Conservation (phyloP, 2,329 filamentous ascomycete species). For the Neonectria ditissima region DNA sequence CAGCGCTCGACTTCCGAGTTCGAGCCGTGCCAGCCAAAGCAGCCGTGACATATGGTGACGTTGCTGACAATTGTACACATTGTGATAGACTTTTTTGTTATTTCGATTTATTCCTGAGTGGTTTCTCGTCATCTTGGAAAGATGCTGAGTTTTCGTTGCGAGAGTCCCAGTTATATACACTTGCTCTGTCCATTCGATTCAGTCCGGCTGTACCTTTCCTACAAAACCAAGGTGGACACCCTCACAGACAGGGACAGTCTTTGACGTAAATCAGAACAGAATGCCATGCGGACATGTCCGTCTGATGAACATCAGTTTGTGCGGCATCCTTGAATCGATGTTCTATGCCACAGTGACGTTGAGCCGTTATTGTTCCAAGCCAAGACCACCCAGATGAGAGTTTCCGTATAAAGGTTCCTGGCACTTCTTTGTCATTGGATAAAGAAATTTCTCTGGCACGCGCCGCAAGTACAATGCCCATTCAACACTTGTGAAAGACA, state of each 20-base stretch:
- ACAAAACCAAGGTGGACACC: neutral
- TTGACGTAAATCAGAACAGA: neutral
- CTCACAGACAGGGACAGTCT: neutral
- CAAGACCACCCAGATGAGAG: neutral
- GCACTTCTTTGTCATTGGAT: neutral
- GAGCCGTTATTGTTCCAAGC: neutral
- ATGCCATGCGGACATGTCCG: neutral
- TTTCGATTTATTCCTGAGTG: neutral
- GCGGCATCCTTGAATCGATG: neutral
- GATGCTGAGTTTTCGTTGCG: too few relatives aligned
- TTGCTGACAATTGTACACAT: neutral
- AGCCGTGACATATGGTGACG: neutral
- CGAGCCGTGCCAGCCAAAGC: neutral
- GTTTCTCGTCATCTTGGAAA: neutral
- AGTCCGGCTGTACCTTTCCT: neutral
- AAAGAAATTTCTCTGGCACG: neutral
- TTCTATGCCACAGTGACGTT: neutral
- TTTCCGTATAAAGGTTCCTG: neutral
- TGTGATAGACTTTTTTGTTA: neutral
- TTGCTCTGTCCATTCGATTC: neutral
- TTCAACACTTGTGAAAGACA: neutral
- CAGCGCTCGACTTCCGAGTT: neutral
- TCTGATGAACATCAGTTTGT: neutral
- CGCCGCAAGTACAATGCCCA: neutral
- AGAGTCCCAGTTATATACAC: neutral